Evolutionary conservation across 345 rosid species (phyloP), one percentile per base, ranked within the genome.

Genomic region (Euphorbia peplus): DNA sequence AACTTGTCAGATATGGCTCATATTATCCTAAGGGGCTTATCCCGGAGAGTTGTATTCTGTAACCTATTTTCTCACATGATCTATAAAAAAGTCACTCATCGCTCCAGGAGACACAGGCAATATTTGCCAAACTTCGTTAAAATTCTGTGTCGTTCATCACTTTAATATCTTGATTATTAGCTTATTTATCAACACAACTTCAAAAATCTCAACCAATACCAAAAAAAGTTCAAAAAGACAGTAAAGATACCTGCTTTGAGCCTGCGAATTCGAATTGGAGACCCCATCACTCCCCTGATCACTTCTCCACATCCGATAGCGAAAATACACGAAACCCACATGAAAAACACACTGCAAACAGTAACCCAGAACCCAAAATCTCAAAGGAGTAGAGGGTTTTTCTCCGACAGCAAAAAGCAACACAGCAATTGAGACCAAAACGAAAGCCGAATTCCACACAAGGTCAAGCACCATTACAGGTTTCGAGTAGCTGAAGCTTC

Each of bases 401-500:
- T 58, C 62, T 58, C 62, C 7, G 18, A 21, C 3, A 6, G 62
- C 21, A 16, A n/a, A 58, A 26, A 58, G 29, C 14, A 58, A 32
- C 37, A 58, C 62, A 7, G 13, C 62, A 25, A 58, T 19, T 30
- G 62, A 26, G 19, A 58, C 62, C 62, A n/a, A 19, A 8, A 58
- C 39, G 15, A 58, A 58, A 8, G 62, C 62, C 62, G 29, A 32
- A 26, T 58, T 58, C 62, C 62, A 58, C 13, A 58, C 29, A 8
- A 58, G 41, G 39, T 58, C 62, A 30, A 58, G 62, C 62, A 58
- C 62, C 62, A 28, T 30, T 26, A 58, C 29, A 39, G 62, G 62
- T 0, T 26, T 58, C 16, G 62, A 58, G 8, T 26, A 58, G 62
- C 3, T 4, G 62, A 0, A 22, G 53, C 21, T 16, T 0, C 42